Evolutionary conservation across 345 rosid species (phyloP), one percentile per base, ranked within the genome.

Genomic region (Euphorbia lathyris): DNA sequence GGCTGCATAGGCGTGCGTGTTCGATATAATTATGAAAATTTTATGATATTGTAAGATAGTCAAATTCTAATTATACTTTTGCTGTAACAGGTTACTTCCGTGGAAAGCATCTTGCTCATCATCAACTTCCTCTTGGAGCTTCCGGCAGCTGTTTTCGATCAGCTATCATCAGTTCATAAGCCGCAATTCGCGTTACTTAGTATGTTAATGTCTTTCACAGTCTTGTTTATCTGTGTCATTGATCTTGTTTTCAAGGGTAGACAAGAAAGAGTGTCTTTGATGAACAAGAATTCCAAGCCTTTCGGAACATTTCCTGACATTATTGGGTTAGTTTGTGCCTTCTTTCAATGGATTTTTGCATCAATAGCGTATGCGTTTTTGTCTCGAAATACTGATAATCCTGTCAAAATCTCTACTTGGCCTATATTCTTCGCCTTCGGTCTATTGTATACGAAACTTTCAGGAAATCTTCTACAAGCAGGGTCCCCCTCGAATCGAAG

Each of bases 111-210:
- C 36, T 38, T 70, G n/a, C 38, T 61, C 17, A 29, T 26, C 4
- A 23, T 27, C 45, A 76, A 66, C 63, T 19, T 76, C 52, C n/a
- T 71, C 43, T 32, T 67, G 5, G 68, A 66, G 52, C 58, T 66
- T 40, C 67, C 60, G 26, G 36, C 75, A 5, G 63, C 56, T 26
- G 66, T 57, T 29, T 51, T 76, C 17, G 71, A 65, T 34, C 67
- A 70, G 55, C 36, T 76, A n/a, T 70, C 79, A 16, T 65, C 71
- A 0, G 56, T 29, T 27, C 47, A 51, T 4, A 69, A 50, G 36
- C 79, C 40, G 22, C 27, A 16, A 0, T 60, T 47, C 20, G 75
- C 67, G 9, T 26, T 71, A 36, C 25, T 66, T 16, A 65, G 57
- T 19, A 42, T 66, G 75, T n/a, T n/a, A n/a, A n/a, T n/a, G n/a